These are phyloP conservation scores for Claviceps arundinis DNA, from an alignment of 2,329 filamentous ascomycete genomes.

Conservation along the genomic window DNA sequence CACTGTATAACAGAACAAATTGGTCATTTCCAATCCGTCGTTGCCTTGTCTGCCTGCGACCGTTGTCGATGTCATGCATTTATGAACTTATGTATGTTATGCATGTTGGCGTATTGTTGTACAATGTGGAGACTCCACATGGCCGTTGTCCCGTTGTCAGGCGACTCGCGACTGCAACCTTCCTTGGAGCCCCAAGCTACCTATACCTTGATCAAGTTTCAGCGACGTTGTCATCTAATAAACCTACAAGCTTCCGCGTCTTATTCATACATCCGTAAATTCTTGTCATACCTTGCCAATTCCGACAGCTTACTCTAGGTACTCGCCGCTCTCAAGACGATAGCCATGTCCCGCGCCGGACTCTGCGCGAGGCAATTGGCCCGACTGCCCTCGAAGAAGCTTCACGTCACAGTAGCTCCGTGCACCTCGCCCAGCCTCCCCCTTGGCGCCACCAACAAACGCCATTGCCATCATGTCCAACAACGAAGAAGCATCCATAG, in stretches of 20 bases:
- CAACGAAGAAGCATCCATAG: not conserved
- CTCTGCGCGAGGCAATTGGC: not conserved
- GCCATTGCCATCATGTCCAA: not conserved
- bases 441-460: not conserved
- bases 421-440: not conserved
- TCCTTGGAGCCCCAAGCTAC: too few species aligned
- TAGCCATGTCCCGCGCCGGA: slow-evolving; percentile 2
- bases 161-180: too few species aligned
- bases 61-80: too few species aligned
- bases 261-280: not conserved
- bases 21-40: not conserved
- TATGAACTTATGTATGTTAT: too few species aligned
- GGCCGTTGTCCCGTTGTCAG: too few species aligned
- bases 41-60: not conserved
- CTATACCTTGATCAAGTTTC: too few species aligned
- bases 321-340: not conserved
- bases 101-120: too few species aligned
- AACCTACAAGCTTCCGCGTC: too few species aligned
- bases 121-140: too few species aligned
- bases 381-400: not conserved
- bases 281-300: not conserved
- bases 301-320: not conserved
- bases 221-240: too few species aligned
- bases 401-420: not conserved
- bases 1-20: not conserved